These are phyloP conservation scores for cucumber (Cucumis sativus) DNA, from an alignment of 306 rosid species.

Conservation along the genomic window DNA sequence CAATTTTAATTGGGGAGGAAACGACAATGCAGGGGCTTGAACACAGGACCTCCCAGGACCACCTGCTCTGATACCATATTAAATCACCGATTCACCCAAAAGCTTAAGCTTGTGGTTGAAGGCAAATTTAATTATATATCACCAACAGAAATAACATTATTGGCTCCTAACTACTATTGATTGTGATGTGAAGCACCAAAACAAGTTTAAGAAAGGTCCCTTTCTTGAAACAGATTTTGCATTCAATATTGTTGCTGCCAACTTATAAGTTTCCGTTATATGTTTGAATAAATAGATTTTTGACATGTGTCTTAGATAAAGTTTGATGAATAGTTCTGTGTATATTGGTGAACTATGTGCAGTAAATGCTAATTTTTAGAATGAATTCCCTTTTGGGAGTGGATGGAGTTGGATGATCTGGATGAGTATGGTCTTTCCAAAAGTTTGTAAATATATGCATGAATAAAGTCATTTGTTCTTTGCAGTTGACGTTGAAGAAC, in stretches of 20 bases:
- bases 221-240: neutral
- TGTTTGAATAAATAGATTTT: neutral
- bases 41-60: too few relatives aligned
- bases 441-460: neutral
- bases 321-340: neutral
- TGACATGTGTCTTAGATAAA: neutral
- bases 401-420: neutral
- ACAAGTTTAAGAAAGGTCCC: neutral
- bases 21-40: too few relatives aligned
- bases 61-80: too few relatives aligned
- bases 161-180: neutral
- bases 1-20: too few relatives aligned
- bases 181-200: slow-evolving; percentile 8
- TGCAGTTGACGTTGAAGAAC: neutral
- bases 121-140: too few relatives aligned
- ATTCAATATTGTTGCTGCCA: neutral
- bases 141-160: neutral
- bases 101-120: too few relatives aligned
- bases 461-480: neutral
- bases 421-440: neutral
- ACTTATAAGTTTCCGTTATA: neutral
- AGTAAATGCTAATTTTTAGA: neutral
- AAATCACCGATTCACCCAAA: too few relatives aligned
- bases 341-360: neutral
- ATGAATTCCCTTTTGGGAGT: neutral